Percentiles rank a stretch among this genome's conserved stretches.
Conservation (phyloP, 2,329 filamentous ascomycete genomes). For the Alternaria infectoria region DNA sequence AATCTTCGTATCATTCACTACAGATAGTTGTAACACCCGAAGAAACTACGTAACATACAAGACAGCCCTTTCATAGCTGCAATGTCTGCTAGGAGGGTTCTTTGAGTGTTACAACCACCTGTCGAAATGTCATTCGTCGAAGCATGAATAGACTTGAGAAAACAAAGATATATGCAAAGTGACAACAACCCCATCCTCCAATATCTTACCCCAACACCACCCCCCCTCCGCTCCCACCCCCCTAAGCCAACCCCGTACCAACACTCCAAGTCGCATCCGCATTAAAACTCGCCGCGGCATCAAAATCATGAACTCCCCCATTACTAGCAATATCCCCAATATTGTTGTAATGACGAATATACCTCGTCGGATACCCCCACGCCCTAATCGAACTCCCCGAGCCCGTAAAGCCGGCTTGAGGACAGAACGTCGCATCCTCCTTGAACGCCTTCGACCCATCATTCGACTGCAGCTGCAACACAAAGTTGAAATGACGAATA, state of each 20-base stretch:
- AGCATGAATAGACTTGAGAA: no score
- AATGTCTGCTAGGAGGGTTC: background rate
- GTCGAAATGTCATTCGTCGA: background rate
- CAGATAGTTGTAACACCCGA: background rate
- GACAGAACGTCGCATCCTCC: slow-evolving; percentile 70
- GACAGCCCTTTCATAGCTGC: no score
- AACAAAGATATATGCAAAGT: no score
- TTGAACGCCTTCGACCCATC: slow-evolving; percentile 63
- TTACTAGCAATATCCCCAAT: slow-evolving; percentile 59
- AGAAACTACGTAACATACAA: background rate
- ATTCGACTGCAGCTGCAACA: slow-evolving; percentile 56
- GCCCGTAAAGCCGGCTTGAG: slow-evolving; percentile 59
- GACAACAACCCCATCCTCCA: background rate
- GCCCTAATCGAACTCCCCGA: slow-evolving; percentile 60
- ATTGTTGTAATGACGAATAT: slow-evolving; percentile 61
- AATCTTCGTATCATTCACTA: fast-evolving
- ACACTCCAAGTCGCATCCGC: slow-evolving; percentile 60
- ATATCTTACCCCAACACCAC: background rate
- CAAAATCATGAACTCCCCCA: slow-evolving; percentile 63
- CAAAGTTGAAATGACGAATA: slow-evolving; percentile 63
- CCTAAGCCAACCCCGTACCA: slow-evolving; percentile 13
- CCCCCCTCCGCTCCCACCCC: background rate
- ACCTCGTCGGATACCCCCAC: slow-evolving; percentile 67
- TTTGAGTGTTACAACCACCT: background rate
- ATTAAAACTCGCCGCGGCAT: slow-evolving; percentile 57